These are phyloP conservation scores for Inga laurina DNA, from an alignment of 306 rosid genomes.

Conservation along the genomic window DNA sequence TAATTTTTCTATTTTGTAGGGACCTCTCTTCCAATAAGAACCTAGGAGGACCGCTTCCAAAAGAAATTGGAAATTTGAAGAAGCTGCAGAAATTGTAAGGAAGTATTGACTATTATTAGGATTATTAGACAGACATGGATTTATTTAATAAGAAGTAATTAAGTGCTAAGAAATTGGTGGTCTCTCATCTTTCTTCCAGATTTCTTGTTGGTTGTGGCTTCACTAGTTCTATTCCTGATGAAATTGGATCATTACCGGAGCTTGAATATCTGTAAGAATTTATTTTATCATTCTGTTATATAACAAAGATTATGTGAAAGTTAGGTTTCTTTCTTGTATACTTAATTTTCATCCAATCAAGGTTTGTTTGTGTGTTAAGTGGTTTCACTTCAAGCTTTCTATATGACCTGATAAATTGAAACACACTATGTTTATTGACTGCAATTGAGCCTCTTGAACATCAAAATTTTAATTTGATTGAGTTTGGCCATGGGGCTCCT, in stretches of 20 bases:
- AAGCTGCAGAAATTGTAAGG: slow-evolving; percentile 52
- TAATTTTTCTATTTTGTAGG: slow-evolving; percentile 33
- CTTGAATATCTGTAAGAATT: slow-evolving; percentile 51
- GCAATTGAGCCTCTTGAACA: background rate
- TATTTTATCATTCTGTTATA: background rate
- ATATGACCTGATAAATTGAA: background rate
- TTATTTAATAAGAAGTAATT: background rate
- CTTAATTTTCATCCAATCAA: background rate
- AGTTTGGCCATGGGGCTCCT: background rate
- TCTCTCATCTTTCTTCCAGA: slow-evolving; percentile 37
- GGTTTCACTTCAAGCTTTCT: background rate
- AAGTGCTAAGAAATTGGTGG: background rate
- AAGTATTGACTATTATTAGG: slow-evolving; percentile 10
- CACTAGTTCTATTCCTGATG: slow-evolving; percentile 52
- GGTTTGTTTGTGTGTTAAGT: too few relatives aligned
- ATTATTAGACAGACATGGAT: background rate
- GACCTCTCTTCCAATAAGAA: slow-evolving; percentile 54
- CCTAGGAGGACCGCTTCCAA: slow-evolving; percentile 51
- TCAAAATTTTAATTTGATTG: background rate
- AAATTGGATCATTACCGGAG: slow-evolving; percentile 48
- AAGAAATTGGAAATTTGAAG: slow-evolving; percentile 46
- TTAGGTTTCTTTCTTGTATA: background rate
- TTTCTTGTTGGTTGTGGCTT: slow-evolving; percentile 61
- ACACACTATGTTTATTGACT: too few relatives aligned
- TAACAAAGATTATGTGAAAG: background rate